Percentiles rank a stretch among this genome's conserved stretches.
phyloP scores from a whole-genome alignment of 2,329 filamentous ascomycete genomes.

The Colletotrichum nymphaeae region DNA sequence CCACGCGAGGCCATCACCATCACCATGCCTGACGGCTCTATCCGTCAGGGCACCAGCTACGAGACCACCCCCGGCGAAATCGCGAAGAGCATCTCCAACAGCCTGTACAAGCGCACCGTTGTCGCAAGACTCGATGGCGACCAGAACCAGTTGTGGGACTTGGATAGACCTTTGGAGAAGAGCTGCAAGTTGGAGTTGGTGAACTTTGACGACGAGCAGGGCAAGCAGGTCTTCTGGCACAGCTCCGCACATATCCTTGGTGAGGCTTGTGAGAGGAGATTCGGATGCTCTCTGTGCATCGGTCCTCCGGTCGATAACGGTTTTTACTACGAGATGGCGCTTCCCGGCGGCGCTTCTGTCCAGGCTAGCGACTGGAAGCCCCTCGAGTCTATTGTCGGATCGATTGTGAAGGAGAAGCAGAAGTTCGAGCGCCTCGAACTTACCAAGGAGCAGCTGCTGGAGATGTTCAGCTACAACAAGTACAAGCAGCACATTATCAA shows the following conservation, averaged over 20 bases:
- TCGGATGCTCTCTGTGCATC: slow-evolving; percentile 92
- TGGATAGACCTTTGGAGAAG: slow-evolving; percentile 89
- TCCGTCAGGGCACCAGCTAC: slow-evolving; percentile 83
- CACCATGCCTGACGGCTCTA: slow-evolving; percentile 77
- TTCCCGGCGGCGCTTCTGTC: slow-evolving; percentile 77
- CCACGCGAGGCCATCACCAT: slow-evolving; percentile 80
- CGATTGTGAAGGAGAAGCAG: slow-evolving; percentile 96
- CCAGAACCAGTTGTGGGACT: slow-evolving; percentile 82
- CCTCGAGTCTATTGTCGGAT: slow-evolving; percentile 81
- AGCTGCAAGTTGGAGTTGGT: slow-evolving; percentile 88
- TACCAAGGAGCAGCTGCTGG: slow-evolving; percentile 89
- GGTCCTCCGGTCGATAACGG: slow-evolving; percentile 91
- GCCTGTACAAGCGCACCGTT: slow-evolving; percentile 85
- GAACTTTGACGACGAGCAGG: slow-evolving; percentile 80
- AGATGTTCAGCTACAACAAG: slow-evolving; percentile 93
- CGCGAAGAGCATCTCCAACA: slow-evolving; percentile 84
- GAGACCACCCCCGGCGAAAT: slow-evolving; percentile 89
- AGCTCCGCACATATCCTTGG: slow-evolving; percentile 92
- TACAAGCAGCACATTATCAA: slow-evolving; percentile 99
- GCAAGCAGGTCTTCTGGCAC: slow-evolving; percentile 98
- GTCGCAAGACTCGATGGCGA: slow-evolving; percentile 86
- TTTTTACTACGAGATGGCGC: slow-evolving; percentile 85
- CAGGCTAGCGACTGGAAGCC: slow-evolving; percentile 84
- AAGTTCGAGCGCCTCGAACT: slow-evolving; percentile 90
- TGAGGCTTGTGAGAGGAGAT: slow-evolving; percentile 90